Evolutionary conservation across 2,329 filamentous ascomycete genomes (phyloP), one percentile per base, ranked within the genome.

Genomic region (Fusarium clavum): DNA sequence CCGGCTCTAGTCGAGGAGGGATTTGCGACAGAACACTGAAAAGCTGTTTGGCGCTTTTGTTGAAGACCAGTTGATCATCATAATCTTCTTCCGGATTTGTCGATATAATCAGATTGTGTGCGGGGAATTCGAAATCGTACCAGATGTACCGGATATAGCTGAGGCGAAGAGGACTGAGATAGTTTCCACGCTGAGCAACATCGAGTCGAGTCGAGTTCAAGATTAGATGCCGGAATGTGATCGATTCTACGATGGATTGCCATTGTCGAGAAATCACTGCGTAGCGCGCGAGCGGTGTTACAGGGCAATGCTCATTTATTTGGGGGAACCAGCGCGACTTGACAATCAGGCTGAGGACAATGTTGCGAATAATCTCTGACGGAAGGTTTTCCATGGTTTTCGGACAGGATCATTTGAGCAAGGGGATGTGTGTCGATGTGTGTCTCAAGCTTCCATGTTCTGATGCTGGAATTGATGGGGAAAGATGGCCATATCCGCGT

Each of bases 101-200:
- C 3, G 59, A 51, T 3, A 51, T 46, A 7, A 32, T 4, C 10
- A 62, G 54, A 25, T 62, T 48, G n/a, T 62, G 59, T 13, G 45
- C 59, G 6, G 59, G 59, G n/a, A 62, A 59, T 24, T 51, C 55
- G 11, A 59, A 62, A 43, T 59, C 29, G 24, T 46, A 62, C 54
- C 59, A 46, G 18, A 62, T 59, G 30, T 62, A 57, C 6, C 52
- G 58, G 3, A 61, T 24, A 18, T 57, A 49, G 38, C 53, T 49
- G 2, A 61, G 44, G 1, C 58, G 58, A 25, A 57, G 22, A 18
- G 44, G 38, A 2, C 27, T 61, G 18, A 61, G 53, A 12, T 43
- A 57, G 6, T 20, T 20, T 8, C 14, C 24, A 3, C 8, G 18
- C 9, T 61, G 18, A 25, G 53, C 58, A 6, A 29, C n/a, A 18